Conservation (phyloP, 2,329 filamentous ascomycete genomes). For the Pestalotiopsis sp. region DNA sequence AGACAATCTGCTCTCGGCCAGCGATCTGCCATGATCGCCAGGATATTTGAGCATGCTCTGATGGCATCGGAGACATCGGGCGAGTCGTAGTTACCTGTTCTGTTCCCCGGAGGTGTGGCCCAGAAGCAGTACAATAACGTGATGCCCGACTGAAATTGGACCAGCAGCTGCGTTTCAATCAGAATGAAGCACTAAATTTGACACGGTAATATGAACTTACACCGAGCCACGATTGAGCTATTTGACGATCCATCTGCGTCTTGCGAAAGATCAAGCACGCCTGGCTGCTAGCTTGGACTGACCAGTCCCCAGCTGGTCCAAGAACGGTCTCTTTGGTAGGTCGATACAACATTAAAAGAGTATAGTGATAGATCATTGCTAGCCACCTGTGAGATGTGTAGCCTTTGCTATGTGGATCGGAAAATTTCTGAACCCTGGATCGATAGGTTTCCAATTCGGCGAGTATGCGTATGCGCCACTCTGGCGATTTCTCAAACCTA, state of each 20-base stretch:
- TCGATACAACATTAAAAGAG: slow-evolving; percentile 11
- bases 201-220: not conserved
- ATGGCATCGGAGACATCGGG: slow-evolving; percentile 35
- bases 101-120: slow-evolving; percentile 31
- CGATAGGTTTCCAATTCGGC: slow-evolving; percentile 12
- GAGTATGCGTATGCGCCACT: slow-evolving; percentile 14
- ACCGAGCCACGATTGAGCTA: slow-evolving; percentile 7
- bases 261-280: slow-evolving; percentile 13
- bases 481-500: slow-evolving; percentile 2
- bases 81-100: slow-evolving; percentile 30
- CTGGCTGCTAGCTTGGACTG: slow-evolving; percentile 14
- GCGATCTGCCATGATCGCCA: slow-evolving; percentile 37
- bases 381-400: slow-evolving; percentile 13
- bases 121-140: slow-evolving; percentile 39
- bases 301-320: slow-evolving; percentile 15
- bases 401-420: slow-evolving; percentile 6
- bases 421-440: slow-evolving; percentile 12
- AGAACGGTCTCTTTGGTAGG: slow-evolving; percentile 13
- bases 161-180: slow-evolving; percentile 12
- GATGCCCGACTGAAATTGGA: slow-evolving; percentile 37
- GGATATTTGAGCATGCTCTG: slow-evolving; percentile 35
- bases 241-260: slow-evolving; percentile 11
- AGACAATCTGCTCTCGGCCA: slow-evolving; percentile 37
- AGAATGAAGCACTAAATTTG: not conserved
- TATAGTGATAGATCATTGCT: slow-evolving; percentile 15